A percentile compares a stretch with the other conserved stretches of the same genome.
Conservation (phyloP, 768 basidiomycete species). For the Lactarius pseudohatsudake region DNA sequence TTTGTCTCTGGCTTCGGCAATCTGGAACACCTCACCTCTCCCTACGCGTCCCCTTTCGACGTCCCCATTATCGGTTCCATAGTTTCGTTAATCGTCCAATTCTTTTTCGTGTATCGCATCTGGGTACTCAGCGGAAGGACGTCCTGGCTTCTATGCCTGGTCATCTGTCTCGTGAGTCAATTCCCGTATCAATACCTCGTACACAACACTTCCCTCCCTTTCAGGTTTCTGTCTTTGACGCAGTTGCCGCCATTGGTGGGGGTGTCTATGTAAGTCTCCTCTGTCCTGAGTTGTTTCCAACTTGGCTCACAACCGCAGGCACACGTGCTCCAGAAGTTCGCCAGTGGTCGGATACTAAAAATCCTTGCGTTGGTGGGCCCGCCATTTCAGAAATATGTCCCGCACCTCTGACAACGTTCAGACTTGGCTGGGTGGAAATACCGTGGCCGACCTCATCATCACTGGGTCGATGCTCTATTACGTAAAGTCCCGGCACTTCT, state of each 20-base stretch:
- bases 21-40: background rate
- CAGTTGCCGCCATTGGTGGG: background rate
- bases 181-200: background rate
- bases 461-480: background rate
- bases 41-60: background rate
- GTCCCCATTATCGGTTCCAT: slow-evolving; percentile 15
- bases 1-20: slow-evolving; percentile 17
- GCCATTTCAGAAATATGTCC: background rate
- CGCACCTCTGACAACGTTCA: background rate
- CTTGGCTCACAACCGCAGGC: slow-evolving; percentile 3
- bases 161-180: slow-evolving; percentile 7
- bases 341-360: background rate
- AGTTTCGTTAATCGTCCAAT: slow-evolving; percentile 8
- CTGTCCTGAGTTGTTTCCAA: too few relatives aligned
- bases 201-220: background rate
- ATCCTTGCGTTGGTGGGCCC: background rate
- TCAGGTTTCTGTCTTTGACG: slow-evolving; percentile 1
- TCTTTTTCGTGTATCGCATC: slow-evolving; percentile 19
- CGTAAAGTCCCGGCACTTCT: background rate
- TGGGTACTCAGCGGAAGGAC: slow-evolving; percentile 15
- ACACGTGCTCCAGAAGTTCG: background rate
- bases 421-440: slow-evolving; percentile 7
- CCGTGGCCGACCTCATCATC: slow-evolving; percentile 6
- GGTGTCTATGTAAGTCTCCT: slow-evolving; percentile 8
- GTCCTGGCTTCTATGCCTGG: background rate